phyloP scores from a whole-genome alignment of 192 early-diverging fungal genomes.

The Coemansia sp. region DNA sequence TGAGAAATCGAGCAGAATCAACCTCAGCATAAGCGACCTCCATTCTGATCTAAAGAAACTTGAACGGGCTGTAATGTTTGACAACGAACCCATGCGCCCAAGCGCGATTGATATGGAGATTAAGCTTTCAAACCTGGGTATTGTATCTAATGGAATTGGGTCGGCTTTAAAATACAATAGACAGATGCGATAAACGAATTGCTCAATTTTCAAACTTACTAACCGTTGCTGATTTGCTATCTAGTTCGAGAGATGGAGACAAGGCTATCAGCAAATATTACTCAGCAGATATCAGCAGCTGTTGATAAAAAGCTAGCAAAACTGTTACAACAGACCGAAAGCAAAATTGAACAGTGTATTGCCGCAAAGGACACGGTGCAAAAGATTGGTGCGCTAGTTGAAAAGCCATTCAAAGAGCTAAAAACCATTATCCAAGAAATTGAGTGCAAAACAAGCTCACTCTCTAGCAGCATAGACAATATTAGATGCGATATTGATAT shows the following conservation, averaged over 20 bases:
- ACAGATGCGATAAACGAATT: not conserved
- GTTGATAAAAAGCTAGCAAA: slow-evolving; percentile 7
- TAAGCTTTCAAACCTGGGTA: slow-evolving; percentile 37
- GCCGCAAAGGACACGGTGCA: not conserved
- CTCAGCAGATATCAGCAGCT: not conserved
- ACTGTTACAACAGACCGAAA: slow-evolving; percentile 1
- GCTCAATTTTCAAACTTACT: too few relatives aligned
- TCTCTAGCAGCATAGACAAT: not conserved
- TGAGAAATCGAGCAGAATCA: slow-evolving; percentile 46
- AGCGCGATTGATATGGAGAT: slow-evolving; percentile 36
- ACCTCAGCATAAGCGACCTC: slow-evolving; percentile 42
- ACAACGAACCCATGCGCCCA: slow-evolving; percentile 16
- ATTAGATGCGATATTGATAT: not conserved
- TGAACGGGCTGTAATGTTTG: slow-evolving; percentile 27
- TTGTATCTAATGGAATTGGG: not conserved
- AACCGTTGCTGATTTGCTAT: not conserved
- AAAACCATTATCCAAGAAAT: not conserved
- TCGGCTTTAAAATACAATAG: not conserved
- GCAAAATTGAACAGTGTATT: not conserved
- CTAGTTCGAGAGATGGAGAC: slow-evolving; percentile 22
- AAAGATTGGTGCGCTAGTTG: not conserved
- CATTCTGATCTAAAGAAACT: slow-evolving; percentile 47
- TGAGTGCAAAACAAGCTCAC: not conserved
- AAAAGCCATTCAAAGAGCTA: not conserved
- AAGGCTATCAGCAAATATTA: not conserved